Base-by-base conservation (phyloP, 2,329 filamentous ascomycete species). In the Cryphonectria parasitica region DNA sequence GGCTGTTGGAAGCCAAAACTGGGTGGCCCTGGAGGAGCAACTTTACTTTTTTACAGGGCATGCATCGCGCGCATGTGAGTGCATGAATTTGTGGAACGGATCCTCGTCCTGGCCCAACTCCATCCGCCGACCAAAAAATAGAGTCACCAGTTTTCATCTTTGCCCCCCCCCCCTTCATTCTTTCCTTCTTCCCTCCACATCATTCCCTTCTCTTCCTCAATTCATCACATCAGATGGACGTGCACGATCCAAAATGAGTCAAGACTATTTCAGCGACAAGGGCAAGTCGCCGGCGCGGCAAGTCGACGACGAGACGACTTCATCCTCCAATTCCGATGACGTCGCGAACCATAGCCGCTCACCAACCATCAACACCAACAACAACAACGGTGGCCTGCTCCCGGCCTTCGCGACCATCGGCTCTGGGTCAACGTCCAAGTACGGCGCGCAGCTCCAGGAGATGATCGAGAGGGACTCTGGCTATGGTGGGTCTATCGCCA, bases 401-500 rank as follows among this genome's bases (percentile, higher is more conserved):
- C 77, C 77, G 39, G 75, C 77, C 58, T 98, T 95, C 81, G 93
- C 97, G 91, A 97, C 93, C 6, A 93, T 98, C 66, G 95, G 95
- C 70, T 90, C 87, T 74, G 95, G 95, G 67, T 90, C 91, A 68
- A 90, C 92, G 31, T 95, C 95, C 28, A 90, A 94, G 77, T 93
- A 93, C 79, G 95, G 94, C 52, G 88, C 92, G 41, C 90, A 90
- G 69, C 85, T 98, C 54, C 93, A 96, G 80, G 89, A 91, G 25
- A 88, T 97, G 76, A 84, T 98, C 69, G 93, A 97, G 73, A 85
- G 89, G 70, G 96, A 99, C 79, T 98, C 95, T 25, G 96, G 95
- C 8, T 98, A 98, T 78, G 95, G 94, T 69, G 92, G 92, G 61
- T 97, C 93, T 79, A 86, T 92, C 65, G 84, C 88, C 41, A 90